Conservation (phyloP, 1,284 basidiomycete species). For the Amylostereum chailletii region DNA sequence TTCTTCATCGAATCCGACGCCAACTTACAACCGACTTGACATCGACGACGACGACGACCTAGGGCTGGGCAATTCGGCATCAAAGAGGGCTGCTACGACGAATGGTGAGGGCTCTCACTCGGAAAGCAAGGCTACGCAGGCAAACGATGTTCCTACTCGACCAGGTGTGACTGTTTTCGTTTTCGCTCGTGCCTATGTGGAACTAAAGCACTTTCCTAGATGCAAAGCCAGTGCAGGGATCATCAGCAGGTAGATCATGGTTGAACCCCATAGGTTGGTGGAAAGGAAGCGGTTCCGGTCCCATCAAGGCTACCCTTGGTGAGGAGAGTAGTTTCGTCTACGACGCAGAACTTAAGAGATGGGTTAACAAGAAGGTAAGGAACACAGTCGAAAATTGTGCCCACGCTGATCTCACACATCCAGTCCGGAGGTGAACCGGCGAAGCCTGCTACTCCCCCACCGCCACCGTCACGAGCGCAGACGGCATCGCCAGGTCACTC, state of each 20-base stretch:
- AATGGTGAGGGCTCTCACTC: no score
- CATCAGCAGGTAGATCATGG: conserved; percentile 55
- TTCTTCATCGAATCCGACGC: conserved; percentile 15
- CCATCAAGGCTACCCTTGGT: conserved; percentile 87
- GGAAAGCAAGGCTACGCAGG: no score
- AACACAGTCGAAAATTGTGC: not conserved
- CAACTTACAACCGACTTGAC: conserved; percentile 22
- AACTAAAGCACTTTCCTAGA: conserved; percentile 3
- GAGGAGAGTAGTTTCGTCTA: conserved; percentile 91
- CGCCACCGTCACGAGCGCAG: conserved; percentile 67
- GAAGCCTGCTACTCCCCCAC: conserved; percentile 44
- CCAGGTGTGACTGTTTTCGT: no score
- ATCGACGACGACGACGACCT: conserved; percentile 83
- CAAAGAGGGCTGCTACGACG: conserved; percentile 1
- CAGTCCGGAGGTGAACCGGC: conserved; percentile 47
- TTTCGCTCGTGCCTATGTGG: not conserved
- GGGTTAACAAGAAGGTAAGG: conserved; percentile 91
- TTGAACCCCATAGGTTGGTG: conserved; percentile 58
- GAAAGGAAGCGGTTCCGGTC: conserved; percentile 48
- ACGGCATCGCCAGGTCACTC: conserved; percentile 68
- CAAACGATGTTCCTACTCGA: no score
- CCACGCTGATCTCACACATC: conserved; percentile 4
- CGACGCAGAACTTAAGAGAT: conserved; percentile 89
- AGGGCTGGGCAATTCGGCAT: conserved; percentile 73
- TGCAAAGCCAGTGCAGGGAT: conserved; percentile 23